Evolutionary conservation across 805 yeast genomes (phyloP), one percentile per base, ranked within the genome.

Genomic region (Saccharomycopsis olivae): DNA sequence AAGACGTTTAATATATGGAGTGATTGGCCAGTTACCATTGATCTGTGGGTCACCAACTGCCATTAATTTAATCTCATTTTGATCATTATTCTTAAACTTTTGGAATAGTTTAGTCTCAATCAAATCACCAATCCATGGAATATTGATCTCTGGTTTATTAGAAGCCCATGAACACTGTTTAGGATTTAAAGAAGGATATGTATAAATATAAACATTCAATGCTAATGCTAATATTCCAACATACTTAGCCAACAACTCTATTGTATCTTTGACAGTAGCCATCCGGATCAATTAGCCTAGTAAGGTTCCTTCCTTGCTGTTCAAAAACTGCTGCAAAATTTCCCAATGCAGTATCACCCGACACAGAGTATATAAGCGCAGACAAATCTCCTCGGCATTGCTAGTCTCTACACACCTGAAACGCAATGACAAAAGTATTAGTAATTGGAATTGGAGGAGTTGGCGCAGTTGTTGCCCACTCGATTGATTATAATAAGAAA

Each of bases 41-140:
- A 92, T 88, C 62, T 92, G 98, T 0, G 98, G 98, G 54, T 92
- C 98, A 5, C 97, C 98, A 57, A 87, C 78, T 4, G 95, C 81
- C 48, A 88, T 57, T 59, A 92, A 59, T 47, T 73, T 74, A 38
- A 88, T 69, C 49, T 71, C 75, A 9, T 64, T 23, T 6, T 15
- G 34, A 43, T n/a, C n/a, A n/a, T n/a, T n/a, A 29, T 44, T 33
- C 5, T 37, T 33, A 31, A 40, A 43, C 38, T 43, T 51, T 29
- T 27, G 35, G 44, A 60, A 67, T 9, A 53, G 53, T 4, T 43
- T 21, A 1, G 53, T 41, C 8, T 49, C 43, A 1, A 51, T 54
- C 31, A 50, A 35, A 10, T 51, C 46, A 21, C 53, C 47, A 25
- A 54, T 47, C 13, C 49, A 47, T 41, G 53, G 42, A n/a, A 48